Conservation (phyloP, 768 basidiomycete genomes). For the Leccinum subgranulosum region DNA sequence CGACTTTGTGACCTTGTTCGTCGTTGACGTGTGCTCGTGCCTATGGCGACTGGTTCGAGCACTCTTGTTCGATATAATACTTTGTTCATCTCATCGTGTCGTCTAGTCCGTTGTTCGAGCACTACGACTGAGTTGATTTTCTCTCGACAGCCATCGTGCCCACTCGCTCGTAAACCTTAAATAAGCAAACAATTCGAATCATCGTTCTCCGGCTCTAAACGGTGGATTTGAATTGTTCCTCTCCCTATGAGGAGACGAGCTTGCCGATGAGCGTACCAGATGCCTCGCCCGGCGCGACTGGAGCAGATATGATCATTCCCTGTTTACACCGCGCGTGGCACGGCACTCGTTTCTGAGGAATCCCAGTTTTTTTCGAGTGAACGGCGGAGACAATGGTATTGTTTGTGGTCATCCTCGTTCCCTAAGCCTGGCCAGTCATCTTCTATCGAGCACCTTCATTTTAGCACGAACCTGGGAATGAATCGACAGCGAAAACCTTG, state of each 20-base stretch:
- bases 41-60: neutral
- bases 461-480: conserved; percentile 68
- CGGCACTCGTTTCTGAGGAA: conserved; percentile 63
- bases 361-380: conserved; percentile 51
- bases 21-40: neutral
- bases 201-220: neutral
- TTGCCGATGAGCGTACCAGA: conserved; percentile 24
- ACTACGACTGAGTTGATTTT: neutral
- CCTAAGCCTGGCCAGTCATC: conserved; percentile 40
- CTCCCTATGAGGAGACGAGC: conserved; percentile 14
- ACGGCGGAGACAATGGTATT: conserved; percentile 51
- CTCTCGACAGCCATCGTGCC: neutral
- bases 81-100: neutral
- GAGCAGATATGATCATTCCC: conserved; percentile 69
- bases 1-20: neutral
- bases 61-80: neutral
- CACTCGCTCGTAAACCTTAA: neutral
- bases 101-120: neutral
- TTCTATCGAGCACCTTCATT: neutral
- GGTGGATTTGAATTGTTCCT: neutral
- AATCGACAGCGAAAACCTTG: conserved; percentile 74
- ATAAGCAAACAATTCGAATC: neutral
- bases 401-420: conserved; percentile 66
- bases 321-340: conserved; percentile 70
- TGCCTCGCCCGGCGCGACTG: conserved; percentile 30